Base-by-base conservation (phyloP, 768 basidiomycete genomes). In the Suillus clintonianus region DNA sequence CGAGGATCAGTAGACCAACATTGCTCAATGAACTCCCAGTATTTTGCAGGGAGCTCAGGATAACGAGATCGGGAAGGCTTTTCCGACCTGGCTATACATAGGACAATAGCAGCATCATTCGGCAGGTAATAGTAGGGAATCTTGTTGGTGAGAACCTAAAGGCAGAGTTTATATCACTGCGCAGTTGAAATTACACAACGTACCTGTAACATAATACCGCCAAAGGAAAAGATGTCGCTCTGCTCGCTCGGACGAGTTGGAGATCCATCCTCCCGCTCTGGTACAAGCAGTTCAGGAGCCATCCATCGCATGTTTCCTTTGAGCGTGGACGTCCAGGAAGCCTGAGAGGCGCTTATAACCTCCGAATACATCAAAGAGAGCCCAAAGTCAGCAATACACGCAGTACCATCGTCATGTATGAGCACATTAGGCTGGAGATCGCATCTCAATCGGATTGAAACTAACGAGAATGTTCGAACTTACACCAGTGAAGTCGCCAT, bases 151-250 rank as follows among this genome's bases (percentile, higher is more conserved):
- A 55, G 36, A 8, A 55, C 54, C 54, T 55, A 37, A 2, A 1
- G 5, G 22, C 3, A 2, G 14, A 9, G 14, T 2, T 55, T 0
- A 5, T 22, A 22, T 11, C 22, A 10, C 78, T 76, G 14, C 80
- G 73, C 69, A 76, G 15, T 2, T 4, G 1, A 10, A 22, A 22
- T 2, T 14, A 14, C 2, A 30, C 39, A 3, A 66, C 67, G 6
- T 13, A 75, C 72, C 66, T 73, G 73, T 2, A 67, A 51, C 62
- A 74, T 73, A 17, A 77, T 69, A 50, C 76, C 77, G 8, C 74
- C 78, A 57, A 80, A 77, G 1, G 79, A 79, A 59, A 76, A 85
- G 22, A 83, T 77, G 67, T 85, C 84, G 50, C 76, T 81, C 53
- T 69, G 56, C 4, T 59, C 56, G 19, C 9, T 61, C 0, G 71